Evolutionary conservation across 2,329 filamentous ascomycete genomes (phyloP), one percentile per base, ranked within the genome.

Genomic region (Bipolaris victoriae): DNA sequence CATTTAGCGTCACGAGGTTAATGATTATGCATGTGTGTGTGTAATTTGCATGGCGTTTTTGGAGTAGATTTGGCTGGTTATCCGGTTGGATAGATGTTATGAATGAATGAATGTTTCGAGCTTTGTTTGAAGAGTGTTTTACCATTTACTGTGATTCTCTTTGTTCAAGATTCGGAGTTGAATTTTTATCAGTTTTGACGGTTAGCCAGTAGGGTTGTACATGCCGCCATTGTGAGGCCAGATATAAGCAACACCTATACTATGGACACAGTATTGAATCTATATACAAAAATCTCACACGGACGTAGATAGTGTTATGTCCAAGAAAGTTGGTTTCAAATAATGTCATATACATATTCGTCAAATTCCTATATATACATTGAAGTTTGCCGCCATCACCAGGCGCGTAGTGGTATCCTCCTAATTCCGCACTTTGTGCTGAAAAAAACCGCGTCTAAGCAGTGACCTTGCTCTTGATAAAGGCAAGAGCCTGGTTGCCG

Each of bases 401-500:
- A 16, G 3, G 9, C 3, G 15, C 11, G 16, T 15, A 5, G 5
- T 15, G 11, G 4, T 15, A 9, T n/a, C 20, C 24, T 39, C 5
- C 10, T 47, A 10, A 22, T 31, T 29, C 4, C 3, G 7, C n/a
- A 11, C 40, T 49, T 13, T 16, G 26, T n/a, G 10, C n/a, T 1
- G 16, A 1, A 24, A 40, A 31, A 31, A 39, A 2, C 13, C 7
- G 2, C 50, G 31, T 58, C 51, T 71, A 76, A 54, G 71, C 72
- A 55, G 72, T 75, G 52, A 86, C 60, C 73, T 83, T 85, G 67
- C 74, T 79, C 71, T 85, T 81, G 60, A 88, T 83, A 62, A 89
- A 90, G 0, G 78, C 62, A 39, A 89, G 69, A 1, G 86, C 87
- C 65, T 86, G 78, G 6, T 79, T 69, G 1, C 86, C 86, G 58